Evolutionary conservation across 2,329 filamentous ascomycete genomes (phyloP).

Genomic region (Mycogone perniciosa): DNA sequence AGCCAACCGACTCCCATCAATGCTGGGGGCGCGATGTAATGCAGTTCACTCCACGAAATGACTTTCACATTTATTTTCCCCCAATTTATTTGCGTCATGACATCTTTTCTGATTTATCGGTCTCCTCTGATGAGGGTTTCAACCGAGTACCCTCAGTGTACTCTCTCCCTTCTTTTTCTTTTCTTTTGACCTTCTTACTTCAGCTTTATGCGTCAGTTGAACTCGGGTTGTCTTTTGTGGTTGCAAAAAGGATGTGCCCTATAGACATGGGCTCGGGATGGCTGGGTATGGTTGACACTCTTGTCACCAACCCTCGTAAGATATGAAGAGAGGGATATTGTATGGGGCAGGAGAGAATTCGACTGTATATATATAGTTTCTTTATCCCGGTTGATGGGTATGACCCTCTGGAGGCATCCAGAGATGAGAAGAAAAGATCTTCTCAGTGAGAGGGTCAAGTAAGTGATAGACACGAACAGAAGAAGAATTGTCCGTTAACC

Average conservation of each 20-base stretch:
- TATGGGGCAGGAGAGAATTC: conserved; percentile 9
- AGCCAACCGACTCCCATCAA: conserved; percentile 47
- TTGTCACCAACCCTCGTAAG: conserved; percentile 1
- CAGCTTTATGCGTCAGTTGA: conserved; percentile 8
- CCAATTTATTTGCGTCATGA: conserved; percentile 16
- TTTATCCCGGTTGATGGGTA: not conserved
- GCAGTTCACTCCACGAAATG: not conserved
- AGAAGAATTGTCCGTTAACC: not conserved
- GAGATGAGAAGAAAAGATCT: not conserved
- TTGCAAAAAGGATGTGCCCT: conserved; percentile 22
- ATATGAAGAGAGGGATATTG: conserved; percentile 9
- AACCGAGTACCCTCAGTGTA: not conserved
- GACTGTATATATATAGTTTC: conserved; percentile 11
- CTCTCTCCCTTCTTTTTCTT: not conserved
- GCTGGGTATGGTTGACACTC: not conserved
- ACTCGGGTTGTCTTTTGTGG: conserved; percentile 12
- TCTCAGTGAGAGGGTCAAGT: conserved; percentile 1
- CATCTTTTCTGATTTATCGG: conserved; percentile 18
- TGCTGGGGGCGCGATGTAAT: conserved; percentile 40
- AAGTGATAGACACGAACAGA: conserved; percentile 10
- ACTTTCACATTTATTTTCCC: conserved; percentile 9
- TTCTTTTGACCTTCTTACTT: not conserved
- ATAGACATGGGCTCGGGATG: conserved; percentile 20
- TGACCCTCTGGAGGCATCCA: not conserved
- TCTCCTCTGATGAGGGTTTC: conserved; percentile 18